A percentile compares a stretch with the other conserved stretches of the same genome.
These are phyloP conservation scores for Cyclotella distinguenda DNA, from an alignment of 108 stramenopile genomes.

Conservation along the genomic window DNA sequence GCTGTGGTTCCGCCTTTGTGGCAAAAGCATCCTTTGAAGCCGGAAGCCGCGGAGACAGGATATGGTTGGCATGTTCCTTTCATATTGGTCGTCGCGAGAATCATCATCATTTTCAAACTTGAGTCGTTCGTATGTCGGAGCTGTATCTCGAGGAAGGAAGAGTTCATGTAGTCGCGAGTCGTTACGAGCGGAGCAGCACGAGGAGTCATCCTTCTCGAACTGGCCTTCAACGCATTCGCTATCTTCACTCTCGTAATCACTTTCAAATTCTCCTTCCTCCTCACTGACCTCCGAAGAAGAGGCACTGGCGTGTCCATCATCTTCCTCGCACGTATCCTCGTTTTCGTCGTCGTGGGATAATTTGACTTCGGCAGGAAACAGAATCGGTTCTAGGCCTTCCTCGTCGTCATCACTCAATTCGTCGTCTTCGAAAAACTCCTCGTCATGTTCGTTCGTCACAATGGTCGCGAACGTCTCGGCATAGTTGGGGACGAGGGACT, in stretches of 20 bases:
- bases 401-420: not conserved
- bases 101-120: constrained; percentile 27
- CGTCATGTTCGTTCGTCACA: not conserved
- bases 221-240: constrained; percentile 1
- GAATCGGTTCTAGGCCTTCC: not conserved
- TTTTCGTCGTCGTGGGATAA: not conserved
- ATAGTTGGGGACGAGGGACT: not conserved
- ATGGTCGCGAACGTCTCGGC: not conserved
- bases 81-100: constrained; percentile 16
- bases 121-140: constrained; percentile 26
- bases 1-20: not conserved
- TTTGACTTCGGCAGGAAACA: not conserved
- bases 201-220: not conserved
- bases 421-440: not conserved
- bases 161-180: constrained; percentile 20
- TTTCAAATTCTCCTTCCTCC: constrained; percentile 15
- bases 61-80: constrained; percentile 5
- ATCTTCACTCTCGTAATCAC: constrained; percentile 12
- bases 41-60: not conserved
- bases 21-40: constrained; percentile 8
- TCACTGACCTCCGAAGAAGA: constrained; percentile 9
- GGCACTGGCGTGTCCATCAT: constrained; percentile 4
- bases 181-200: not conserved
- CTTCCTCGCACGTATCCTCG: not conserved
- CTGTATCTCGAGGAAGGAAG: constrained; percentile 19